These are phyloP conservation scores for Scytalidium lignicola DNA, from an alignment of 2,329 filamentous ascomycete species.

Conservation along the genomic window DNA sequence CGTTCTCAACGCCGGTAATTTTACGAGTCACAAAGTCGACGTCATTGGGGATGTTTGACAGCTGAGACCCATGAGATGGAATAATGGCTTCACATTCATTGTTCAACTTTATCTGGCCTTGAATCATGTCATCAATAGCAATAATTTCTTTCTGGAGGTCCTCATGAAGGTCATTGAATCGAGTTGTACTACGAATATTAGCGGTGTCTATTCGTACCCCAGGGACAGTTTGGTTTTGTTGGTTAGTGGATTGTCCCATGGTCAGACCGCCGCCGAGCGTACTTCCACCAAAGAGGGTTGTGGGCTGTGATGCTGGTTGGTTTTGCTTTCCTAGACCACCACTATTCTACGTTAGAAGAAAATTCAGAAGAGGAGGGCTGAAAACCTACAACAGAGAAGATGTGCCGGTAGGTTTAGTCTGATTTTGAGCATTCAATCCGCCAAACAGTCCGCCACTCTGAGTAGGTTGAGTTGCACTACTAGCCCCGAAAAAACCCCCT, in stretches of 20 bases:
- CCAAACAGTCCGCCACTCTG: slow-evolving; percentile 24
- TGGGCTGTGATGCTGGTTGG: slow-evolving; percentile 15
- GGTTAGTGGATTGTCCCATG: slow-evolving; percentile 41
- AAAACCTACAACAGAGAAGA: slow-evolving; percentile 25
- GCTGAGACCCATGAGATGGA: slow-evolving; percentile 55
- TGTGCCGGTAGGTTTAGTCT: slow-evolving; percentile 20
- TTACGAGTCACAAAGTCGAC: slow-evolving; percentile 59
- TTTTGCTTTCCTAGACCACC: slow-evolving; percentile 16
- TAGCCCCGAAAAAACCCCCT: slow-evolving; percentile 27
- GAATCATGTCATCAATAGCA: slow-evolving; percentile 72
- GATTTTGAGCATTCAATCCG: slow-evolving; percentile 18
- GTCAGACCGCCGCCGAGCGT: slow-evolving; percentile 32
- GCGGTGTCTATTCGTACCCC: slow-evolving; percentile 75
- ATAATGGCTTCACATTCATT: slow-evolving; percentile 70
- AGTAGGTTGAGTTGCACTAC: slow-evolving; percentile 20
- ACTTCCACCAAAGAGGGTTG: slow-evolving; percentile 23
- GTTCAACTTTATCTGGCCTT: slow-evolving; percentile 72
- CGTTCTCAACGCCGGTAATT: slow-evolving; percentile 57
- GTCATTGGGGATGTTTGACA: slow-evolving; percentile 60
- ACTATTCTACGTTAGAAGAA: slow-evolving; percentile 14
- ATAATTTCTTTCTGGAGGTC: slow-evolving; percentile 75
- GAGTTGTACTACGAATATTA: slow-evolving; percentile 78
- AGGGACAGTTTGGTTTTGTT: slow-evolving; percentile 52
- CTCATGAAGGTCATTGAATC: slow-evolving; percentile 85
- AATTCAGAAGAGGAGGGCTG: background rate